Evolutionary conservation across 164 flowering plant genomes (phyloP).

Genomic region (Taxillus chinensis): DNA sequence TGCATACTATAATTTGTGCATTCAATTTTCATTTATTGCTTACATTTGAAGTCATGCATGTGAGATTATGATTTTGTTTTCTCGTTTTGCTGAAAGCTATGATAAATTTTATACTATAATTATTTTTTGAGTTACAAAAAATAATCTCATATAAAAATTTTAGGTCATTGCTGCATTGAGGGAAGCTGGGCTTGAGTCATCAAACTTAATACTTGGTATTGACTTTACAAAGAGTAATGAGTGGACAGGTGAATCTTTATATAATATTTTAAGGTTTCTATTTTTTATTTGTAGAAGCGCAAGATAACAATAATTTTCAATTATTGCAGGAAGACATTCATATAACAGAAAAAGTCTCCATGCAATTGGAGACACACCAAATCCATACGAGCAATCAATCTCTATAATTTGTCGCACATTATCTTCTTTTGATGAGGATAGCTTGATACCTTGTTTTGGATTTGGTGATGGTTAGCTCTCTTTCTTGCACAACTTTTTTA

Average conservation of each 20-base stretch:
- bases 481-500: neutral
- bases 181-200: slow-evolving; percentile 88
- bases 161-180: slow-evolving; percentile 69
- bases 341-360: slow-evolving; percentile 72
- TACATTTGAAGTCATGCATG: too few species aligned
- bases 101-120: neutral
- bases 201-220: slow-evolving; percentile 78
- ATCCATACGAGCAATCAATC: slow-evolving; percentile 92
- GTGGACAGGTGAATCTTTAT: slow-evolving; percentile 55
- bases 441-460: slow-evolving; percentile 90
- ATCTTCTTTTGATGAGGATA: slow-evolving; percentile 86
- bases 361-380: slow-evolving; percentile 46
- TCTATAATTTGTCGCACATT: slow-evolving; percentile 81
- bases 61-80: neutral
- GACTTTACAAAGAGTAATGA: slow-evolving; percentile 97
- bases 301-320: slow-evolving; percentile 1
- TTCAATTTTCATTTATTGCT: too few species aligned
- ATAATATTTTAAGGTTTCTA: neutral
- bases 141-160: neutral
- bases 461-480: slow-evolving; percentile 83
- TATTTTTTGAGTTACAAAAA: neutral
- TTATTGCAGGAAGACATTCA: slow-evolving; percentile 49
- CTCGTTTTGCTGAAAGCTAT: neutral
- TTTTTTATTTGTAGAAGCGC: neutral
- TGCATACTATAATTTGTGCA: too few species aligned